These are phyloP conservation scores for Pestalotiopsis sp. DNA, from an alignment of 2,329 filamentous ascomycete species.

Conservation along the genomic window DNA sequence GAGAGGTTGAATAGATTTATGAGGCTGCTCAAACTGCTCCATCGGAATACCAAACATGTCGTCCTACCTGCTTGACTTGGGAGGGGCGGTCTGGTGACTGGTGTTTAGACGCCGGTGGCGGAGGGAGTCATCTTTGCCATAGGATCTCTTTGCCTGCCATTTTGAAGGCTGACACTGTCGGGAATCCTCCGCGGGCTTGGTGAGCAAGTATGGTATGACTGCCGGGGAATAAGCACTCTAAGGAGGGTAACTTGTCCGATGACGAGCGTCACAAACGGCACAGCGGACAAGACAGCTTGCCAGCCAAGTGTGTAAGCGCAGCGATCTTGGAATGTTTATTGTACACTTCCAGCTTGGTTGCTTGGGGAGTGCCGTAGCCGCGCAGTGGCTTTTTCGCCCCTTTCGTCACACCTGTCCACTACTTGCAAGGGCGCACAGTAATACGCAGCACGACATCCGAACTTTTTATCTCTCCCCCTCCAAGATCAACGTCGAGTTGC, in stretches of 20 bases:
- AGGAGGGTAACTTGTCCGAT: neutral
- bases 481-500: constrained; percentile 13
- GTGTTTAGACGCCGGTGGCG: neutral
- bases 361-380: neutral
- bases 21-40: neutral
- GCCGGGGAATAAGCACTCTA: neutral
- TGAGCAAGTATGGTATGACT: neutral
- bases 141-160: neutral
- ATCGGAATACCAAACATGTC: neutral
- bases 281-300: neutral
- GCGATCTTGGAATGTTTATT: neutral
- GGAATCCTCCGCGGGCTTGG: neutral
- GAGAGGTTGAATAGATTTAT: neutral
- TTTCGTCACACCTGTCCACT: constrained; percentile 29
- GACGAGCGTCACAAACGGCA: neutral
- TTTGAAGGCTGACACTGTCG: neutral
- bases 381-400: constrained; percentile 22
- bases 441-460: constrained; percentile 9
- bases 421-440: neutral
- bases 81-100: neutral
- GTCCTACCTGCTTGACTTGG: neutral
- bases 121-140: neutral
- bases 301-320: neutral
- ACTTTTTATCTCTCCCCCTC: neutral
- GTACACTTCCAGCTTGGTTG: neutral